Evolutionary conservation across 2,329 filamentous ascomycete species (phyloP), one percentile per base, ranked within the genome.

Genomic region (Seiridium cupressi): DNA sequence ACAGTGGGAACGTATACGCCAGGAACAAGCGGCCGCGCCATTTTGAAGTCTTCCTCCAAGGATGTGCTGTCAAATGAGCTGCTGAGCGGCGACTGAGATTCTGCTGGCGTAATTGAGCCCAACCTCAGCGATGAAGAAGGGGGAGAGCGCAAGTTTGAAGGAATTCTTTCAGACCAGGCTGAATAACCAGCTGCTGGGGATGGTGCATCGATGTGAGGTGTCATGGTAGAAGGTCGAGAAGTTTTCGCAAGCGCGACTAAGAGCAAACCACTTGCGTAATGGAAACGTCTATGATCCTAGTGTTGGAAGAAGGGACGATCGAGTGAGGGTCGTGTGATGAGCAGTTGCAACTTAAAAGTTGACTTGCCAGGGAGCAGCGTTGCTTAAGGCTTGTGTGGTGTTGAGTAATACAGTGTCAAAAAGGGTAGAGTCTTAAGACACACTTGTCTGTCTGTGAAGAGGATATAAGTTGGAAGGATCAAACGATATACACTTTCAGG

Each of bases 1-100:
- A 90, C 81, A 18, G 89, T 91, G 34, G 90, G 89, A 53, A 90
- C 88, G 70, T 92, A 92, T 66, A 92, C 83, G 55, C 87, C 87
- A 5, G 78, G 79, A 35, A 73, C 61, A 42, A 84, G 72, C 35
- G 75, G 73, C 5, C 79, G 76, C 46, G 66, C 44, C 49, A 65
- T 66, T 55, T 67, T 67, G 55, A 72, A 64, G 58, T 62, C 65
- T n/a, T 61, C 61, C 13, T 66, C 62, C 36, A 72, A 59, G 1
- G 67, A 71, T 9, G 65, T 64, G 59, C 66, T 71, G 60, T 71
- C 74, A 56, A 68, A 68, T 10, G 70, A 72, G 13, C 69, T 71
- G 57, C 65, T 69, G 32, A 61, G 55, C 26, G 63, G 60, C 13
- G 64, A 66, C 42, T 58, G 62, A 10, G 63, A 60, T 38, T 62